phyloP scores from a whole-genome alignment of 2,329 filamentous ascomycete genomes.

The Pseudopyricularia javanii region DNA sequence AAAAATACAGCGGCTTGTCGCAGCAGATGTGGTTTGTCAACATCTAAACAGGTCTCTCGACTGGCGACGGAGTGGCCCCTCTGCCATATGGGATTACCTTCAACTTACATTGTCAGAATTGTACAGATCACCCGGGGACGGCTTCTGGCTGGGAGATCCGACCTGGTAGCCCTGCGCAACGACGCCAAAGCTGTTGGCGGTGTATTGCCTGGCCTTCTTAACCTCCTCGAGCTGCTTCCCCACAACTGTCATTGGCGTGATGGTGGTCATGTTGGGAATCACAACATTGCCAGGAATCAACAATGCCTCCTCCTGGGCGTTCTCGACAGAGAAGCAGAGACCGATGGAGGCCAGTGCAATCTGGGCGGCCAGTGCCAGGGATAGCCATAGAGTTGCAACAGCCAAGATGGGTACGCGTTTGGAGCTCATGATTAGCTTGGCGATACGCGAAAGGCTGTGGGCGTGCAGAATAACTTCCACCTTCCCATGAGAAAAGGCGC shows the following conservation, averaged over 20 bases:
- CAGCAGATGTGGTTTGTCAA: background rate
- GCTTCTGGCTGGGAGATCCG: constrained; percentile 8
- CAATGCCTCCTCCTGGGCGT: constrained; percentile 19
- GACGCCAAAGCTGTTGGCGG: constrained; percentile 14
- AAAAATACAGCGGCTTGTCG: background rate
- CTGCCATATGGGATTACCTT: background rate
- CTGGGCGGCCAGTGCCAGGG: background rate
- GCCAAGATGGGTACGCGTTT: background rate
- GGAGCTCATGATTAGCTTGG: background rate
- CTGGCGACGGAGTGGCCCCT: too few species aligned
- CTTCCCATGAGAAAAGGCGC: constrained; percentile 23
- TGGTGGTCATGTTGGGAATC: constrained; percentile 21
- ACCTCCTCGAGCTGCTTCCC: background rate
- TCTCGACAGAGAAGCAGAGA: constrained; percentile 27
- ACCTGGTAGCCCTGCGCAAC: constrained; percentile 15
- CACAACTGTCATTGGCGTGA: constrained; percentile 4
- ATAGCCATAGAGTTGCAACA: background rate
- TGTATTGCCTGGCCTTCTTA: constrained; percentile 9
- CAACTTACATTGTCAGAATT: constrained; percentile 11
- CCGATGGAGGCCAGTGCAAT: constrained; percentile 18
- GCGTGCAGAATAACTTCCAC: constrained; percentile 11
- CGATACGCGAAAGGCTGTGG: background rate
- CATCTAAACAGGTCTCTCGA: too few species aligned
- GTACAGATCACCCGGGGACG: constrained; percentile 16
- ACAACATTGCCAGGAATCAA: constrained; percentile 20